phyloP scores from a whole-genome alignment of 805 yeast species.

The Barnettozyma salicaria region DNA sequence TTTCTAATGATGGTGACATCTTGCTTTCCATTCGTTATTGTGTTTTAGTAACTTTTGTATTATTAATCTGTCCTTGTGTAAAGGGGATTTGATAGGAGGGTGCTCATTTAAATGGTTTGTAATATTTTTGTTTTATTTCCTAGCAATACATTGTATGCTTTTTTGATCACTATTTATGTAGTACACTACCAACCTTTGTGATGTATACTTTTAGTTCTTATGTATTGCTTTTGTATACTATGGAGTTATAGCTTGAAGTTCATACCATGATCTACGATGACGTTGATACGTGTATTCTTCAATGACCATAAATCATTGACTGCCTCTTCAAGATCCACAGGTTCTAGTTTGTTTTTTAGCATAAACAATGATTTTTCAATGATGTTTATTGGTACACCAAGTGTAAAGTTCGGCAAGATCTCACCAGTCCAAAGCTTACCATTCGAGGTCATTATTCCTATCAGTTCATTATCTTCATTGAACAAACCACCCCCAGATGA shows the following conservation, averaged over 20 bases:
- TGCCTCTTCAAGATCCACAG: constrained; percentile 13
- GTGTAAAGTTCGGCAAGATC: constrained; percentile 25
- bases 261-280: constrained; percentile 7
- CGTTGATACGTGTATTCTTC: constrained; percentile 17
- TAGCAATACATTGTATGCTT: neutral
- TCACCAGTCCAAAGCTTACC: constrained; percentile 26
- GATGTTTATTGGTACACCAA: constrained; percentile 23
- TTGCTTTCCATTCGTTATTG: no score
- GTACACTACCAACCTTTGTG: no score
- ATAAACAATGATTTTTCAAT: constrained; percentile 21
- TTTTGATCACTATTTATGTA: constrained; percentile 2
- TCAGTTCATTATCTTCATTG: constrained; percentile 18
- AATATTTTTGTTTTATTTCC: no score
- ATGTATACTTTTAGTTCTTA: neutral
- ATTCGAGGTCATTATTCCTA: constrained; percentile 28
- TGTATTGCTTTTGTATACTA: no score
- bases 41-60: no score
- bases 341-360: constrained; percentile 10
- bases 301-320: constrained; percentile 23
- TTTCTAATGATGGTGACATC: neutral
- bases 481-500: constrained; percentile 28
- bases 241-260: constrained; percentile 3
- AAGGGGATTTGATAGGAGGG: no score
- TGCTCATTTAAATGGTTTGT: no score
- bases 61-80: no score